A percentile compares a stretch with the other conserved stretches of the same genome.
These are phyloP conservation scores for Cordyceps cateniannulata DNA, from an alignment of 2,329 filamentous ascomycete species.

Conservation along the genomic window DNA sequence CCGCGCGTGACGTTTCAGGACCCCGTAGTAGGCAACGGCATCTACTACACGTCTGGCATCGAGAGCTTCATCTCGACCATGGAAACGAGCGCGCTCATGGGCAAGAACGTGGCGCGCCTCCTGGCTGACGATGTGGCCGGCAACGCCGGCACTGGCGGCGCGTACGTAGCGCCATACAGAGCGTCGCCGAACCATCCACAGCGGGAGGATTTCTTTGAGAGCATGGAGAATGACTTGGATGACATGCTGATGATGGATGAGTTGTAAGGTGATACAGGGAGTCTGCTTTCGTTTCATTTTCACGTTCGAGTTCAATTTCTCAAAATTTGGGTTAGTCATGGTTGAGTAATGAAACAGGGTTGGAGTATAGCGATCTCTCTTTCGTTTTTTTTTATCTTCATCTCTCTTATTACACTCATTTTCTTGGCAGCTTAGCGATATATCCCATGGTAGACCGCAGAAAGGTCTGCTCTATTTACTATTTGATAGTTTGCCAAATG, in stretches of 20 bases:
- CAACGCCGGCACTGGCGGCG: constrained; percentile 15
- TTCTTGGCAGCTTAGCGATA: background rate
- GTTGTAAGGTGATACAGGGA: constrained; percentile 9
- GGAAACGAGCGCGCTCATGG: constrained; percentile 93
- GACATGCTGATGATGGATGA: constrained; percentile 15
- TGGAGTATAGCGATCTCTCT: background rate
- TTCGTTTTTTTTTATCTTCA: background rate
- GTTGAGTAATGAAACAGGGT: background rate
- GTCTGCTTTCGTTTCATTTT: too few relatives aligned
- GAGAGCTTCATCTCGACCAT: constrained; percentile 95
- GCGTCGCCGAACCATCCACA: background rate
- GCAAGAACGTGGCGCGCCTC: constrained; percentile 72
- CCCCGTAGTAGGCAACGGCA: constrained; percentile 55
- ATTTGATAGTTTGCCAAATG: too few relatives aligned
- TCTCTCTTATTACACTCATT: background rate
- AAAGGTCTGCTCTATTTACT: too few relatives aligned
- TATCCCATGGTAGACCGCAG: too few relatives aligned
- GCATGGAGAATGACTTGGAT: constrained; percentile 13
- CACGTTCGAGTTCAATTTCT: too few relatives aligned
- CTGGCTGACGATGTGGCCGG: constrained; percentile 53
- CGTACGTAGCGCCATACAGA: background rate
- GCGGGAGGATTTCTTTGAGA: constrained; percentile 13
- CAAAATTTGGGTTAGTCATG: background rate
- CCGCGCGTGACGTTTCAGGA: constrained; percentile 86
- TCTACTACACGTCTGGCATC: constrained; percentile 71